Evolutionary conservation across 1,139 yeast species (phyloP), one percentile per base, ranked within the genome.

Genomic region (Fermentozyma sake): DNA sequence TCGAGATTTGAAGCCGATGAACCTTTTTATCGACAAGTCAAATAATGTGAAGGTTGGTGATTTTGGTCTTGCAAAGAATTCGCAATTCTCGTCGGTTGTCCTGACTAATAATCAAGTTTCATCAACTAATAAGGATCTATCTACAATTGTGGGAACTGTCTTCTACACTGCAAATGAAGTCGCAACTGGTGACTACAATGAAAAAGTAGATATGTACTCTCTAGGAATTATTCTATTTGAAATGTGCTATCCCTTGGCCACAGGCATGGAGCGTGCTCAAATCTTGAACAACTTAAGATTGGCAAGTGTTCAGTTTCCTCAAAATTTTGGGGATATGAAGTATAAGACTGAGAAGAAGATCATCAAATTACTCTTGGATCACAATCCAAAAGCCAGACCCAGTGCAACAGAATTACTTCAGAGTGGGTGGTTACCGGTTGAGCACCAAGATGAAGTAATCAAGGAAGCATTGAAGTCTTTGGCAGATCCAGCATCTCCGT

Each of bases 151-250:
- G 18, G 98, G 98, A 3, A 93, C 99, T 0, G 78, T 93, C 0
- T 68, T 91, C 24, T 93, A 93, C 48, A 93, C 91, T 29, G 98
- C 98, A 0, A 76, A 77, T 16, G 99, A 93, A 48, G 93, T 89
- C 1, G 63, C 84, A 5, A 66, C 76, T 10, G 94, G 93, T 2
- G 65, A 72, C 14, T 91, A 91, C 50, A 81, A 87, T 48, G 95
- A 84, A 38, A 91, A 91, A 42, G 95, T 91, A 14, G 98, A 93
- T 51, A 81, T 93, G 85, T 93, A 87, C 51, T 87, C 98, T 0
- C 58, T 93, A 28, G 98, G 98, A 4, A 76, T 93, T 16, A 91
- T 93, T 2, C 86, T 91, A 50, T 91, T 91, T 53, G 98, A 93
- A 52, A 89, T 93, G 97, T 74, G 87, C 17, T 86, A 80, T 53